Evolutionary conservation across 2,329 filamentous ascomycete genomes (phyloP), one percentile per base, ranked within the genome.

Genomic region (Penicillium rolfsii): DNA sequence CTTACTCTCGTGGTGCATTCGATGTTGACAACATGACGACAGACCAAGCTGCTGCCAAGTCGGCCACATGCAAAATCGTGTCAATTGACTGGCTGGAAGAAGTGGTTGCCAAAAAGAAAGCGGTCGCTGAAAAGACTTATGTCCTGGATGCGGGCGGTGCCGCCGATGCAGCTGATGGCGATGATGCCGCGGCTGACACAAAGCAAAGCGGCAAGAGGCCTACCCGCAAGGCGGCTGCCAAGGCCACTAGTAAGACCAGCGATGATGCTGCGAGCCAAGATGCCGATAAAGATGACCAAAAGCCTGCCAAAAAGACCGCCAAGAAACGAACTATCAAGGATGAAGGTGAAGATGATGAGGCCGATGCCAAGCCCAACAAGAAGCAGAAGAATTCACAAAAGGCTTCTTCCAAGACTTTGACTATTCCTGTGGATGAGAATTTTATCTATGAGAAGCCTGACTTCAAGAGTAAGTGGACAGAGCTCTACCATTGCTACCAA

Each of bases 51-150:
- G 66, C 83, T 16, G 84, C 81, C 4, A 72, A 78, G 9, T 66
- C 78, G 12, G 77, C 81, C 36, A 77, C 73, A 22, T 75, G 89
- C 12, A 80, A 81, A 2, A 80, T 91, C 49, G 82, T 91, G 28
- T 80, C 75, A 9, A 72, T 88, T 0, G 76, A 84, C 14, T 92
- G 89, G 89, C 77, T 91, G 4, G 64, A 84, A 1, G 82, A 87
- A n/a, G 87, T 82, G 24, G 76, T 83, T 40, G 63, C 76, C 14
- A 73, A 76, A 16, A 78, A 77, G 49, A 71, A 76, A 11, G 79
- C 76, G 35, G 68, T 81, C 8, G 67, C 77, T 8, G 78, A 79
- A 57, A 73, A 74, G 14, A 59, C 71, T 0, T 81, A 80, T 61
- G 56, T 76, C 2, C 63, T 82, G 19, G 60, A 58, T 16, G 65